Conservation (phyloP, 208 protist genomes). For the Blechomonas ayalai region DNA sequence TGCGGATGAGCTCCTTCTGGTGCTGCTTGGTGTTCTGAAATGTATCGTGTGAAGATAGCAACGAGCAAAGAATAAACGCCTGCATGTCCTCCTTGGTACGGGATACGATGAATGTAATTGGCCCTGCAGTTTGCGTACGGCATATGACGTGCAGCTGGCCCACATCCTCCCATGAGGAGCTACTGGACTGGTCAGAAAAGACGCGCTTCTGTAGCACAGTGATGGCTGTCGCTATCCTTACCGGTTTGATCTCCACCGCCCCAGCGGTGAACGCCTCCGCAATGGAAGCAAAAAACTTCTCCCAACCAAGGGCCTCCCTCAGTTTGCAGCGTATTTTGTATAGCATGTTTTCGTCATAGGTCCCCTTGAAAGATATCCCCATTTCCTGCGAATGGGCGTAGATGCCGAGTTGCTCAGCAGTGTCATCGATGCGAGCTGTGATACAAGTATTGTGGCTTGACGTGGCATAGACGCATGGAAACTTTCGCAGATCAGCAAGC, state of each 20-base stretch:
- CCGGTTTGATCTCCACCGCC: constrained; percentile 6
- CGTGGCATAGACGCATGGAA: constrained; percentile 38
- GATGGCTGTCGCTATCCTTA: background rate
- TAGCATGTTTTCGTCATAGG: constrained; percentile 39
- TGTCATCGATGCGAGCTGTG: constrained; percentile 55
- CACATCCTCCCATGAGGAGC: constrained; percentile 3
- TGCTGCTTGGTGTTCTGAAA: constrained; percentile 48
- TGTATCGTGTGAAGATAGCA: constrained; percentile 41
- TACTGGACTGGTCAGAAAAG: background rate
- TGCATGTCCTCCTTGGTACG: constrained; percentile 26
- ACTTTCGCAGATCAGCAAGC: constrained; percentile 40
- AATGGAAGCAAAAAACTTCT: constrained; percentile 54
- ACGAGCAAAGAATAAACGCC: constrained; percentile 25
- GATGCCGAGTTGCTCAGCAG: constrained; percentile 36
- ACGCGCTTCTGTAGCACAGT: background rate
- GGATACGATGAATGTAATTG: constrained; percentile 18
- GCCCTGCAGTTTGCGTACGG: constrained; percentile 3
- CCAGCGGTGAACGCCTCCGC: constrained; percentile 38
- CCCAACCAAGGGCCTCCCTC: constrained; percentile 38
- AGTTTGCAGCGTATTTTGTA: constrained; percentile 17
- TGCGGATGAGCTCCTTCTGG: constrained; percentile 31
- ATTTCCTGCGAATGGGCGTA: constrained; percentile 25
- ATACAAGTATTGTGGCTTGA: constrained; percentile 27
- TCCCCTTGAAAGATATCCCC: constrained; percentile 35
- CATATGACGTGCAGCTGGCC: constrained; percentile 8